Percentiles rank a stretch among this genome's conserved stretches.
These are phyloP conservation scores for Xylaria venustula DNA, from an alignment of 495 filamentous ascomycete species.

Conservation along the genomic window DNA sequence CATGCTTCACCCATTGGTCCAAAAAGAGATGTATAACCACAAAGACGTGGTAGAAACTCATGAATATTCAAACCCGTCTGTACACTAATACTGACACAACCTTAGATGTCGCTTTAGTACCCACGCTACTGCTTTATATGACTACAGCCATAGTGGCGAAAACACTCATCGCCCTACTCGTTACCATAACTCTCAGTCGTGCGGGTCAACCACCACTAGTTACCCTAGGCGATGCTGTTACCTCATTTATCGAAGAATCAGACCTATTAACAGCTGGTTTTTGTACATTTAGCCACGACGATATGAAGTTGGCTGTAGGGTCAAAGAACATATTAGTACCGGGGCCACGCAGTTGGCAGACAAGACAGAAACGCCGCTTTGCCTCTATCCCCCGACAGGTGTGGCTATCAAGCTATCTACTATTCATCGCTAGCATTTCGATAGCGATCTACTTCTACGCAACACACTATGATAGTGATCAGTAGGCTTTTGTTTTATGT, in stretches of 20 bases:
- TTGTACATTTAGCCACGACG: slow-evolving; percentile 26
- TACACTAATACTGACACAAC: not conserved
- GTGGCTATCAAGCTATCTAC: slow-evolving; percentile 20
- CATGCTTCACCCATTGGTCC: no score
- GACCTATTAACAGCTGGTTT: slow-evolving; percentile 38
- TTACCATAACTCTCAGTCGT: slow-evolving; percentile 26
- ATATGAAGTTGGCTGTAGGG: slow-evolving; percentile 13
- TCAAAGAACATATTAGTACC: slow-evolving; percentile 8
- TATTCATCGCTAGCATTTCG: slow-evolving; percentile 15
- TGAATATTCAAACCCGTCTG: no score
- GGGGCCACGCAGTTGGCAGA: slow-evolving; percentile 13
- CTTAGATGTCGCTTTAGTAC: slow-evolving; percentile 19
- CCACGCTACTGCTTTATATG: slow-evolving; percentile 33
- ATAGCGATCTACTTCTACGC: slow-evolving; percentile 11
- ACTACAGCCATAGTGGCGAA: slow-evolving; percentile 39
- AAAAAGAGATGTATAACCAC: no score
- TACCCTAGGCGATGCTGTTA: slow-evolving; percentile 53
- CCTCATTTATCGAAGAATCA: slow-evolving; percentile 43
- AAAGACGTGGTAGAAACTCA: no score
- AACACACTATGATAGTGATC: no score
- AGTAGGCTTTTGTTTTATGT: no score
- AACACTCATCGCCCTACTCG: slow-evolving; percentile 32
- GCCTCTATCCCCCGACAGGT: slow-evolving; percentile 13
- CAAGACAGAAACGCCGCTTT: not conserved
- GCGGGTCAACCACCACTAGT: slow-evolving; percentile 37